Base-by-base conservation (phyloP, 176 grass and related monocot genomes). In the Carex scoparia region DNA sequence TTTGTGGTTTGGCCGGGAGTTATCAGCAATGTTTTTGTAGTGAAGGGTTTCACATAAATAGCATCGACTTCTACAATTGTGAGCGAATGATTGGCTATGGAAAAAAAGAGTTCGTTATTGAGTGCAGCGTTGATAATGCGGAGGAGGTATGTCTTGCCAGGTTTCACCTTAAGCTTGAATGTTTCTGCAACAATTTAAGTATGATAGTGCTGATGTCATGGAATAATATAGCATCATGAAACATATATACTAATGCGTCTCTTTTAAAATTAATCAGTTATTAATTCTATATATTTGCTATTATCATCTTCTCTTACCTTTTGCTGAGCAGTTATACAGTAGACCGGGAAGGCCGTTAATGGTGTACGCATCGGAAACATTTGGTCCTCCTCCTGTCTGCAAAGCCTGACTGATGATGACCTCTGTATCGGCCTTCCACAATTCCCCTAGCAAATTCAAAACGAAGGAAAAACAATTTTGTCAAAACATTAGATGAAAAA, bases 71-170 rank as follows among this genome's bases (percentile, higher is more conserved):
- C 94, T 30, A 94, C 91, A 32, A 94, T 83, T 65, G 94, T 94
- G 61, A 97, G 86, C 56, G 91, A 84, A 85, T 94, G 94, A 84
- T 94, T 91, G 44, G 94, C 91, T 11, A 97, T 48, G 40, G 87
- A 81, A 86, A 97, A 97, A 89, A 97, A 97, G 76, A 97, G 94
- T 81, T 93, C 94, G 63, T 97, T 88, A 87, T 97, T 97, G 84
- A 97, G 94, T 14, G 94, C 94, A 0, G 91, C 89, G 81, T 97
- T 97, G 91, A 97, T 93, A 23, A 97, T 61, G 31, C 94, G 87
- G 15, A 97, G 94, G 80, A 93, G 87, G 78, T 93, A 97, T 56
- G 91, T 91, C 77, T 73, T 91, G 3, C 91, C 91, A 0, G 94
- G 94, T 85, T 58, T 91, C 70, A 97, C 94, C 48, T 73, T 97